These are phyloP conservation scores for Corchorus capsularis DNA, from an alignment of 345 rosid genomes.

Conservation along the genomic window DNA sequence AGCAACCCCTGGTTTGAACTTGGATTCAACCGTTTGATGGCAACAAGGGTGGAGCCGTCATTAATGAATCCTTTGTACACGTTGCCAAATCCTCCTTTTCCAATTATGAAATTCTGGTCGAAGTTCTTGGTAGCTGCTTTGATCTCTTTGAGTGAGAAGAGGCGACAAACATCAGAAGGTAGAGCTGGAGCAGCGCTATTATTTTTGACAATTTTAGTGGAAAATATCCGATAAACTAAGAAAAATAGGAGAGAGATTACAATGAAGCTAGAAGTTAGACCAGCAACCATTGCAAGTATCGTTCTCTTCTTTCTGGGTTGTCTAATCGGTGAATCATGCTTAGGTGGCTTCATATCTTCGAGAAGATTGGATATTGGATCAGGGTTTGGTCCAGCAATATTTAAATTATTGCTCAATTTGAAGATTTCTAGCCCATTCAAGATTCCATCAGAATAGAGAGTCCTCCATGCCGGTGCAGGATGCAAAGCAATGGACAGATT, in stretches of 20 bases:
- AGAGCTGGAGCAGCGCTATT: no score
- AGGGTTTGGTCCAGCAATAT: slow-evolving; percentile 37
- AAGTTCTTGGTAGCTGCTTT: slow-evolving; percentile 29
- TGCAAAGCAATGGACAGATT: slow-evolving; percentile 32
- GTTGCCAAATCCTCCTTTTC: slow-evolving; percentile 43
- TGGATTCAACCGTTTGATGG: slow-evolving; percentile 28
- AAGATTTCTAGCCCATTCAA: slow-evolving; percentile 56
- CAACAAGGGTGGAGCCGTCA: slow-evolving; percentile 30
- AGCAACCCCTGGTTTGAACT: neutral
- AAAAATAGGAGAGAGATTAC: no score
- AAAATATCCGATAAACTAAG: no score
- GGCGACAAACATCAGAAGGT: no score
- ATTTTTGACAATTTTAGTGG: no score
- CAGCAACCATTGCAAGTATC: no score
- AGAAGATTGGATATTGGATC: slow-evolving; percentile 6
- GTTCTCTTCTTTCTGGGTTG: no score
- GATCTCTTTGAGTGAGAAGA: no score
- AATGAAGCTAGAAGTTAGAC: no score
- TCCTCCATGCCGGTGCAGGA: neutral
- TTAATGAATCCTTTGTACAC: slow-evolving; percentile 42
- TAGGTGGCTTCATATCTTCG: neutral
- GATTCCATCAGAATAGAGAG: slow-evolving; percentile 32
- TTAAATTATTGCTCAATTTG: slow-evolving; percentile 22
- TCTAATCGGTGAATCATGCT: slow-evolving; percentile 22
- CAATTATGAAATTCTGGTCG: slow-evolving; percentile 33